phyloP scores from a whole-genome alignment of 2,329 filamentous ascomycete species.

The Penicillium griseofulvum region DNA sequence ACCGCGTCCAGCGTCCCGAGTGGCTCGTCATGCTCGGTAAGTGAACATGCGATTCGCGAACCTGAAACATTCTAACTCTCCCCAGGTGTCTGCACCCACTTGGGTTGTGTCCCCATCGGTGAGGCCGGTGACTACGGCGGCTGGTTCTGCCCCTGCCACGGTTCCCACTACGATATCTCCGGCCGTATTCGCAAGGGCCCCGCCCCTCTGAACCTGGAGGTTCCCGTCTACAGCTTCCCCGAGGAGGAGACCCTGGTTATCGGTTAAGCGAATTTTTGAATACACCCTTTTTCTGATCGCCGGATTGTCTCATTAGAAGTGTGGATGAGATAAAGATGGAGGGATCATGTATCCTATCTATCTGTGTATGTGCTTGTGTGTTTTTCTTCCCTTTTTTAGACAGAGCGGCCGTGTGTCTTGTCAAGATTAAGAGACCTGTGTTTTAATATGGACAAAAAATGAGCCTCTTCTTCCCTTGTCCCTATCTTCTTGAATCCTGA shows the following conservation, averaged over 20 bases:
- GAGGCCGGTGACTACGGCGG: conserved; percentile 97
- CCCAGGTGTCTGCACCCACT: conserved; percentile 93
- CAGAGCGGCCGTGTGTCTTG: conserved; percentile 34
- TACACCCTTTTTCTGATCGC: conserved; percentile 9
- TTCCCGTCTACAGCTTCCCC: conserved; percentile 88
- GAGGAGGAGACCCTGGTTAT: conserved; percentile 86
- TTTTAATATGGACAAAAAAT: conserved; percentile 43
- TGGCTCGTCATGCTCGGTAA: conserved; percentile 98
- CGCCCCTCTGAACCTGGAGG: conserved; percentile 94
- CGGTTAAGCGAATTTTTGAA: conserved; percentile 63
- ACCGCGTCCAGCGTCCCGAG: conserved; percentile 96
- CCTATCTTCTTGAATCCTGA: conserved; percentile 16
- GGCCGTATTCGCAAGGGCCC: conserved; percentile 97
- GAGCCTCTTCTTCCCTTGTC: conserved; percentile 29
- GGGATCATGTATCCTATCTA: conserved; percentile 20
- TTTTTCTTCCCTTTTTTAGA: conserved; percentile 30
- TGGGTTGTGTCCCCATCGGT: conserved; percentile 98
- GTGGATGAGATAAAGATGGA: conserved; percentile 13
- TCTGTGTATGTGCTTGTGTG: conserved; percentile 27
- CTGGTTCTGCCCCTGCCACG: conserved; percentile 99
- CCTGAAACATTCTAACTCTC: not conserved
- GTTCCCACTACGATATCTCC: conserved; percentile 99
- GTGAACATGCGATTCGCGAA: conserved; percentile 11
- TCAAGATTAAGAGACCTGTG: conserved; percentile 39
- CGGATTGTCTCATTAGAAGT: conserved; percentile 18